These are phyloP conservation scores for Scleromitrula shiraiana DNA, from an alignment of 2,329 filamentous ascomycete species.

Conservation along the genomic window DNA sequence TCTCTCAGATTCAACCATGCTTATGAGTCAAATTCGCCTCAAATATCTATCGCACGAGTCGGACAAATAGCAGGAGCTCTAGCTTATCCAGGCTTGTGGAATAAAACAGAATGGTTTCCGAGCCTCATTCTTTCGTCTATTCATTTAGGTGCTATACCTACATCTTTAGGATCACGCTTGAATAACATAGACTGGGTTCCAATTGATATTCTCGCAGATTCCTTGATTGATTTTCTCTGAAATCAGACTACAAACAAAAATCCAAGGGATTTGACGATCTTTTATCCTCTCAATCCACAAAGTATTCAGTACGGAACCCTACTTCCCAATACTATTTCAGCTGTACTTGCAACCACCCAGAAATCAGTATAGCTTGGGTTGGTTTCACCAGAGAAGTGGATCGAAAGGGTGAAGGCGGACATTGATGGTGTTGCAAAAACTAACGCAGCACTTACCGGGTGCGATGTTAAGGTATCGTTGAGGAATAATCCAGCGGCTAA, in stretches of 20 bases:
- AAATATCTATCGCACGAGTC: conserved; percentile 36
- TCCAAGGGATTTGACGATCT: no score
- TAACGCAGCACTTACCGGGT: neutral
- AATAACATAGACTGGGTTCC: conserved; percentile 1
- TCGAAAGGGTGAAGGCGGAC: neutral
- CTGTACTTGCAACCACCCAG: no score
- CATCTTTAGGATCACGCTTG: neutral
- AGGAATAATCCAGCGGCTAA: neutral
- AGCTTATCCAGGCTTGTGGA: neutral
- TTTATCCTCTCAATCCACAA: neutral
- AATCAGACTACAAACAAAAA: no score
- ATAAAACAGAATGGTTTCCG: neutral
- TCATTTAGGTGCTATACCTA: neutral
- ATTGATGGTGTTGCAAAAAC: neutral
- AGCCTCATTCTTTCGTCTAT: neutral
- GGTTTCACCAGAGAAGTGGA: neutral
- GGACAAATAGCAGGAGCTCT: conserved; percentile 38
- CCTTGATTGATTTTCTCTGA: neutral
- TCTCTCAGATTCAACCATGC: conserved; percentile 29
- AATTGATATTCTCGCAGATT: neutral
- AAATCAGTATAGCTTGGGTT: neutral
- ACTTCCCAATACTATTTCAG: no score
- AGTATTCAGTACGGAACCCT: no score
- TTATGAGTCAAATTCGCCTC: no score
- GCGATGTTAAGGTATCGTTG: neutral